phyloP scores from a whole-genome alignment of 768 basidiomycete species.

The Arthromyces matolae region DNA sequence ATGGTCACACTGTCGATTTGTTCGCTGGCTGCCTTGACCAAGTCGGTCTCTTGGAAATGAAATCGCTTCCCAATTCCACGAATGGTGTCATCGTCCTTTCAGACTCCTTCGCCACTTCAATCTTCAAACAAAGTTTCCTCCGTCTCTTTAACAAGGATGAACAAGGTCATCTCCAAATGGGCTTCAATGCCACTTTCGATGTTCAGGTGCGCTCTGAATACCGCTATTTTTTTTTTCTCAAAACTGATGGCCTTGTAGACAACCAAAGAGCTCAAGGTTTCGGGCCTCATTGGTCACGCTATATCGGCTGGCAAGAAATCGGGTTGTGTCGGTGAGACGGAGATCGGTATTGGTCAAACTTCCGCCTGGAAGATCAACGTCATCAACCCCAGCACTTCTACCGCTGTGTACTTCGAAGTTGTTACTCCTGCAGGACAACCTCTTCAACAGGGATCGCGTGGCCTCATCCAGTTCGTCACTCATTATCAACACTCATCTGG shows the following conservation, averaged over 20 bases:
- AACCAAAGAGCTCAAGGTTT: conserved; percentile 97
- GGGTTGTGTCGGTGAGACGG: conserved; percentile 94
- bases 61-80: conserved; percentile 89
- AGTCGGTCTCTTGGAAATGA: conserved; percentile 97
- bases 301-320: conserved; percentile 98
- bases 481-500: conserved; percentile 98
- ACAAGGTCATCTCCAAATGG: conserved; percentile 91
- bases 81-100: conserved; percentile 96
- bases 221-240: not conserved
- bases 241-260: conserved; percentile 48
- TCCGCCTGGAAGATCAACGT: conserved; percentile 98
- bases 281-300: conserved; percentile 95
- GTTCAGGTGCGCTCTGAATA: conserved; percentile 63
- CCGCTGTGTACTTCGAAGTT: conserved; percentile 96
- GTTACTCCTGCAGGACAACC: conserved; percentile 96
- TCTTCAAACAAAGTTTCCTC: conserved; percentile 98
- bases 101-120: conserved; percentile 95
- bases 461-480: conserved; percentile 96
- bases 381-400: conserved; percentile 81
- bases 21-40: conserved; percentile 98
- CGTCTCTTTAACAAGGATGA: conserved; percentile 91
- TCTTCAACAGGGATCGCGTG: conserved; percentile 82
- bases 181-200: conserved; percentile 98
- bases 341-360: conserved; percentile 97
- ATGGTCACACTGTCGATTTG: conserved; percentile 92